Base-by-base conservation (phyloP, 108 stramenopile genomes). In the Parmales sp. region DNA sequence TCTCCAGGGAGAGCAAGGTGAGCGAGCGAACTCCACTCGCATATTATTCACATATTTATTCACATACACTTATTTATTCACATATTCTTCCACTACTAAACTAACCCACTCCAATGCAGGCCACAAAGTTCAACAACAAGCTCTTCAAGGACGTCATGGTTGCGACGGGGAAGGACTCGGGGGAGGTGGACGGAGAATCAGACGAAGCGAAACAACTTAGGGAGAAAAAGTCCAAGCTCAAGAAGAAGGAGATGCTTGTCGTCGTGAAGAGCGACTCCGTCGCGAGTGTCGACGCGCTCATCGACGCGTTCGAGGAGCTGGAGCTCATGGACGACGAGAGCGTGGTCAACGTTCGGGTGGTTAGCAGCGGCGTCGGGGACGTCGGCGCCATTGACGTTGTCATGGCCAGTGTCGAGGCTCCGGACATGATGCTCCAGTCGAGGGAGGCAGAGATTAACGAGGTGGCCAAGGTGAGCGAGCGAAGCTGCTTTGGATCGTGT, bases 181-280 rank as follows among this genome's bases (percentile, higher is more conserved):
- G n/a, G n/a, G n/a, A n/a, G n/a, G n/a, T n/a, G n/a, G n/a, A n/a
- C n/a, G n/a, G n/a, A n/a, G n/a, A n/a, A n/a, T n/a, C 88, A 68
- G 83, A 90, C 81, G 75, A 74, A 13, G 92, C 92, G 38, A 72
- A 87, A 69, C 82, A 84, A 23, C 73, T 93, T 20, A 90, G 90
- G 0, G 87, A 81, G 37, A 76, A 75, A 39, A 82, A 89, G 48
- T 63, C 77, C 29, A 78, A 83, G 86, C 82, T 66, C 69, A 82
- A 88, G 60, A 70, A 75, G 16, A 87, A 90, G 51, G 89, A 94
- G 73, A 88, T 95, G 71, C 90, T 86, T 60, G 85, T 94, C 23
- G 71, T 99, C 25, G 80, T 99, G 38, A 97, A 96, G 81, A 95
- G 93, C 4, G 95, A 97, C 69, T 92, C 89, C 0, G 88, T 91